Base-by-base conservation (phyloP, 345 rosid genomes). In the Pugionium cornutum region DNA sequence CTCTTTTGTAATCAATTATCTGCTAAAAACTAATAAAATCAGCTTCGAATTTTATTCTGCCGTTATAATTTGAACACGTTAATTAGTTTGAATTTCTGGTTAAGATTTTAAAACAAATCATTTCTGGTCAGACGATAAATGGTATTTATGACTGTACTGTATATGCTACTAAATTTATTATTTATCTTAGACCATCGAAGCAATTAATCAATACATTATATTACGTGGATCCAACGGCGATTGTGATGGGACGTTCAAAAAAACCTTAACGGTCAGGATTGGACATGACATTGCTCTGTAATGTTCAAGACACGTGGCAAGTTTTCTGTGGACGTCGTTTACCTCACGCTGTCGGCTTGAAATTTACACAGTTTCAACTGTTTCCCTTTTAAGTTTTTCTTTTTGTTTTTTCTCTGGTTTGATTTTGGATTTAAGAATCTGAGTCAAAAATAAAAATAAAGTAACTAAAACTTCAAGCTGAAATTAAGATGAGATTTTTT, bases 321-420 rank as follows among this genome's bases (percentile, higher is more conserved):
- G 33, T 54, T 54, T 30, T 45, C 9, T 25, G 49, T 46, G 48
- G 69, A 62, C 51, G 36, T 46, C 69, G 50, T 63, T 42, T 46
- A 59, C 57, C 50, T 46, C 60, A 51, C 67, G 67, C 4, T 66
- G 39, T 66, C 70, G 62, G 70, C 53, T 66, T 53, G 3, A 7
- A 43, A 53, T 27, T 41, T 42, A 11, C 45, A 35, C 42, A 18
- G 33, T 25, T 52, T 51, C 41, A 5, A 6, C 7, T 39, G 7
- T 9, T 55, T 54, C 11, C 11, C n/a, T 3, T n/a, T 36, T n/a
- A 4, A 49, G n/a, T 51, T n/a, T 32, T 32, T 48, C 27, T 29
- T 18, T 18, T 18, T 18, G 18, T 7, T 6, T 53, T 11, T n/a
- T 35, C 31, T 25, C 31, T 30, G 6, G 37, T 37, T 55, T 0